Evolutionary conservation across 139 green algal genomes (phyloP).

Genomic region (Chlamydomonas eustigma): DNA sequence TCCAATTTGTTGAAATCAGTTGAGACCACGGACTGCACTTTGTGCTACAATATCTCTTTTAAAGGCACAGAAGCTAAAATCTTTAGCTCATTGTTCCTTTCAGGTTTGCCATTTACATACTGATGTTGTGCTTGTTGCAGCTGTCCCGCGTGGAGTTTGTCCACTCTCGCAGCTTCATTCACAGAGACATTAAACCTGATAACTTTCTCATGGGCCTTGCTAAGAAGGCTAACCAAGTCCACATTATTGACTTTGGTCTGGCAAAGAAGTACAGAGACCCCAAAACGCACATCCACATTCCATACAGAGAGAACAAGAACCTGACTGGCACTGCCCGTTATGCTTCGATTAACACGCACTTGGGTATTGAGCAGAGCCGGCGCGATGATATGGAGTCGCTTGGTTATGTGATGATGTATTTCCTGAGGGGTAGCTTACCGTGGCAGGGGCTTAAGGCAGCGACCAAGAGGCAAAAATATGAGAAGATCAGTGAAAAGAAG

Average conservation of each 20-base stretch:
- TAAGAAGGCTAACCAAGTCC: constrained; percentile 93
- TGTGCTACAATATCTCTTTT: neutral
- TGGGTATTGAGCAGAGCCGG: constrained; percentile 97
- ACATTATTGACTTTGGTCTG: constrained; percentile 99
- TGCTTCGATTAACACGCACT: constrained; percentile 98
- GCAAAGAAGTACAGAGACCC: constrained; percentile 99
- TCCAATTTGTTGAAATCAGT: neutral
- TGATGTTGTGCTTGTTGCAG: constrained; percentile 89
- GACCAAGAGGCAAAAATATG: constrained; percentile 99
- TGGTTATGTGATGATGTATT: constrained; percentile 92
- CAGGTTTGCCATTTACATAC: constrained; percentile 18
- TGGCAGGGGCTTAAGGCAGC: constrained; percentile 89
- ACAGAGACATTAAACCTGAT: constrained; percentile 83
- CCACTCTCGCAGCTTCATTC: constrained; percentile 96
- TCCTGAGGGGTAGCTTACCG: constrained; percentile 90
- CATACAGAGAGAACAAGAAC: constrained; percentile 96
- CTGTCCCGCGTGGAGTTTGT: constrained; percentile 95
- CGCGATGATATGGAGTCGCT: constrained; percentile 94
- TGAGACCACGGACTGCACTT: neutral
- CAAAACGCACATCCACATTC: constrained; percentile 98
- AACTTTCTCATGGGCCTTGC: constrained; percentile 85
- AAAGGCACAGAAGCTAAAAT: neutral
- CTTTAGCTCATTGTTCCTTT: neutral
- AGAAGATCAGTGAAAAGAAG: constrained; percentile 99
- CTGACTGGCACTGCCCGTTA: constrained; percentile 98